These are phyloP conservation scores for Rhizopus delemar DNA, from an alignment of 371 early-diverging fungal species.

Conservation along the genomic window DNA sequence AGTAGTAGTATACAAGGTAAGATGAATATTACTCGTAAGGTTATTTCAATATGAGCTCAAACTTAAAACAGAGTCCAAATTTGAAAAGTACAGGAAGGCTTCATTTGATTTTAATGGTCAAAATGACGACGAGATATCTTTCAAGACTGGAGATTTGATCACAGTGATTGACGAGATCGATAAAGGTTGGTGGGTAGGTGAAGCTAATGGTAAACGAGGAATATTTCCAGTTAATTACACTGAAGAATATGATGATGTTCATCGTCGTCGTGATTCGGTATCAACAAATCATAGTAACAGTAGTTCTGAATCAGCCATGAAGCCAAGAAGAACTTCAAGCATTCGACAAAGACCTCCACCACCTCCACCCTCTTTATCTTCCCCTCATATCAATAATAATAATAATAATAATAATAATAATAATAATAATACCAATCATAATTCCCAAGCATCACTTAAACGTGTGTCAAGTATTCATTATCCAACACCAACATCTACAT, in stretches of 20 bases:
- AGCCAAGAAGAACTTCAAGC: not conserved
- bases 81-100: conserved; percentile 36
- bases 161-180: conserved; percentile 75
- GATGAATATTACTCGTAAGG: not conserved
- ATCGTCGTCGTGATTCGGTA: not conserved
- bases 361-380: conserved; percentile 14
- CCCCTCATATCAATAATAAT: not conserved
- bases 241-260: conserved; percentile 29
- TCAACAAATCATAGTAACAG: not conserved
- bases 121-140: conserved; percentile 68
- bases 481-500: not conserved
- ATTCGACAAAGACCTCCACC: conserved; percentile 6
- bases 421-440: not conserved
- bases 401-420: too few species aligned
- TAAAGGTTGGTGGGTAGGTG: conserved; percentile 89
- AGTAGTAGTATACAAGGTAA: not conserved
- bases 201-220: conserved; percentile 59
- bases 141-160: conserved; percentile 72
- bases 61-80: not conserved
- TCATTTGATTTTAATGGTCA: conserved; percentile 70
- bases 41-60: not conserved
- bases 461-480: not conserved
- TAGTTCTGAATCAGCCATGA: not conserved
- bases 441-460: not conserved
- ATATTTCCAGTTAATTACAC: conserved; percentile 86